Conservation (phyloP, 805 yeast species). For the Isabelozyma gotoi region DNA sequence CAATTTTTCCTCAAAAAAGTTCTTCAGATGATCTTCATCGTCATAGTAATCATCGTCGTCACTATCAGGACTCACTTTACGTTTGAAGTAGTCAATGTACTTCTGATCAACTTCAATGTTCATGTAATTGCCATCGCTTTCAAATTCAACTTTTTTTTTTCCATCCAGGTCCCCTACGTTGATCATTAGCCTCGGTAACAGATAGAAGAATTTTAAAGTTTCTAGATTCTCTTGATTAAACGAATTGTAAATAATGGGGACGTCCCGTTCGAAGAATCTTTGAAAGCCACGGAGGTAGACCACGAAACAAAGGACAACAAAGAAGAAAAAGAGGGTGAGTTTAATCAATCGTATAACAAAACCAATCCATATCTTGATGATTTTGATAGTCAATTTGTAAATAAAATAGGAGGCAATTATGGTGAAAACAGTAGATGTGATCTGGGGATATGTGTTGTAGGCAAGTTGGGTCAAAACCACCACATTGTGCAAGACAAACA, state of each 20-base stretch:
- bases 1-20: neutral
- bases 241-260: conserved; percentile 7
- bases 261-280: conserved; percentile 13
- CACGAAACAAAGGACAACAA: conserved; percentile 11
- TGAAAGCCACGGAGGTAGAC: conserved; percentile 22
- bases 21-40: neutral
- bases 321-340: conserved; percentile 11
- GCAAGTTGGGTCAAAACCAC: conserved; percentile 9
- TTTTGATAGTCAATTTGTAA: conserved; percentile 13
- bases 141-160: neutral
- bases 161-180: neutral
- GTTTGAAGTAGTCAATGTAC: conserved; percentile 8
- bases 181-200: neutral
- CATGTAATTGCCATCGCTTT: conserved; percentile 1
- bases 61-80: conserved; percentile 1
- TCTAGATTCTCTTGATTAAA: neutral
- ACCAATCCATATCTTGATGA: conserved; percentile 20
- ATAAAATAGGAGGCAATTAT: conserved; percentile 14
- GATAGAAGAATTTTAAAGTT: neutral
- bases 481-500: conserved; percentile 10
- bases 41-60: neutral
- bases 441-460: conserved; percentile 18
- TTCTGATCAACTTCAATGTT: conserved; percentile 1
- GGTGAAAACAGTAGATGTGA: conserved; percentile 12
- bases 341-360: conserved; percentile 18